These are phyloP conservation scores for Epichloe scottii DNA, from an alignment of 2,329 filamentous ascomycete genomes.

Conservation along the genomic window DNA sequence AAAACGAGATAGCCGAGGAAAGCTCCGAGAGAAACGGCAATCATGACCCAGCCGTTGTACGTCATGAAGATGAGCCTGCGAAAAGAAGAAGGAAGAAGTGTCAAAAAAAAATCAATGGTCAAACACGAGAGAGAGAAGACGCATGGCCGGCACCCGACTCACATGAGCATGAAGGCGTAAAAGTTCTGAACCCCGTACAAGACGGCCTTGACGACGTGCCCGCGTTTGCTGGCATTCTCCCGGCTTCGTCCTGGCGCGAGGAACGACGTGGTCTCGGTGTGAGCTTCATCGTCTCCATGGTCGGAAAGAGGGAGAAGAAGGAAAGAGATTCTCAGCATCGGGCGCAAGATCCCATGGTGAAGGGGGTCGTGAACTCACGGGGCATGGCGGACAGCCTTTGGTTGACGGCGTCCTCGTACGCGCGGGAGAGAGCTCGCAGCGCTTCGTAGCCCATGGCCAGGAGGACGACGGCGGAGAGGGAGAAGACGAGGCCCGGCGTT, in stretches of 20 bases:
- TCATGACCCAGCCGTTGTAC: conserved; percentile 98
- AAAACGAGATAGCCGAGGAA: conserved; percentile 82
- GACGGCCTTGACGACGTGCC: conserved; percentile 65
- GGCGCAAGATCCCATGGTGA: conserved; percentile 4
- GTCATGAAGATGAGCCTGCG: conserved; percentile 97
- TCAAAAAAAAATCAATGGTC: neutral
- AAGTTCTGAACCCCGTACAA: conserved; percentile 92
- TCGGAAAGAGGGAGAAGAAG: neutral
- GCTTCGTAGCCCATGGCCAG: conserved; percentile 90
- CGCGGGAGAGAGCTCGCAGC: conserved; percentile 61
- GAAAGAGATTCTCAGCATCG: conserved; percentile 18
- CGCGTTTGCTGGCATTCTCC: conserved; percentile 48
- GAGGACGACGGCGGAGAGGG: conserved; percentile 68
- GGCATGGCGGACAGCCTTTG: conserved; percentile 34
- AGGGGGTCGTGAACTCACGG: conserved; percentile 32
- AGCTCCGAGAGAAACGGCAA: conserved; percentile 76
- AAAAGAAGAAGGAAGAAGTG: no score
- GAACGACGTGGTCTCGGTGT: conserved; percentile 52
- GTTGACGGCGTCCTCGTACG: conserved; percentile 55
- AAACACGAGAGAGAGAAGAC: neutral
- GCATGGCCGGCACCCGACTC: conserved; percentile 25
- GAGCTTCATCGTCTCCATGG: conserved; percentile 21
- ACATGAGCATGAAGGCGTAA: conserved; percentile 99
- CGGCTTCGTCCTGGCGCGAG: conserved; percentile 62
- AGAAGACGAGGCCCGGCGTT: conserved; percentile 62